Evolutionary conservation across 345 rosid genomes (phyloP).

Genomic region (Aegle marmelos): DNA sequence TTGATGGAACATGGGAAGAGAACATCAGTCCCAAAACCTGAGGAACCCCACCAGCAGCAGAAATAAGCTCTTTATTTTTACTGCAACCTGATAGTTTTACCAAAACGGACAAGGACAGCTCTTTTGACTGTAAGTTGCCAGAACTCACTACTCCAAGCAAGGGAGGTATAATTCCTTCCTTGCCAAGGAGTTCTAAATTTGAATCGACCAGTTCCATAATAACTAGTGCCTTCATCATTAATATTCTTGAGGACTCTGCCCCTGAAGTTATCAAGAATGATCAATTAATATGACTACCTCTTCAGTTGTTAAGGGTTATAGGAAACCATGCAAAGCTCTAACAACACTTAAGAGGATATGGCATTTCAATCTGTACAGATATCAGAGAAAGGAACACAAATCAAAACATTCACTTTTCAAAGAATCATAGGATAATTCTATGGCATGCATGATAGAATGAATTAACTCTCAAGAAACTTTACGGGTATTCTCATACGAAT

Average conservation of each 20-base stretch:
- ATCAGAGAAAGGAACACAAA: constrained; percentile 1
- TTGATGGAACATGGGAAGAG: constrained; percentile 30
- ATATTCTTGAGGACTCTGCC: constrained; percentile 43
- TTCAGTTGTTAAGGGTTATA: constrained; percentile 1
- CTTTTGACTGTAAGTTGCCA: constrained; percentile 43
- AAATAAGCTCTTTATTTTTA: constrained; percentile 48
- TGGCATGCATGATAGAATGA: neutral
- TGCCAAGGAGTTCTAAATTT: constrained; percentile 46
- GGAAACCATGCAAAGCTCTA: neutral
- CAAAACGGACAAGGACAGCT: constrained; percentile 45
- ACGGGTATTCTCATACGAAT: neutral
- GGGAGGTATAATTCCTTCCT: constrained; percentile 54
- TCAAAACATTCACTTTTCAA: neutral
- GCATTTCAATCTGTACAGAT: neutral
- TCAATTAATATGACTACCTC: constrained; percentile 1
- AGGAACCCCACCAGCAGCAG: constrained; percentile 56
- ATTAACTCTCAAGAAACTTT: neutral
- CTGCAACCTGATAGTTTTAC: constrained; percentile 41
- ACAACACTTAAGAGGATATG: neutral
- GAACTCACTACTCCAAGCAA: constrained; percentile 53
- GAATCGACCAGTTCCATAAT: constrained; percentile 54
- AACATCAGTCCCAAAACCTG: constrained; percentile 36
- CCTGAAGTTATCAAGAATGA: constrained; percentile 39
- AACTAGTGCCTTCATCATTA: constrained; percentile 43
- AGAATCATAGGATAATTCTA: neutral